Evolutionary conservation across 2,329 filamentous ascomycete genomes (phyloP).

Genomic region (Dactylellina cionopaga): DNA sequence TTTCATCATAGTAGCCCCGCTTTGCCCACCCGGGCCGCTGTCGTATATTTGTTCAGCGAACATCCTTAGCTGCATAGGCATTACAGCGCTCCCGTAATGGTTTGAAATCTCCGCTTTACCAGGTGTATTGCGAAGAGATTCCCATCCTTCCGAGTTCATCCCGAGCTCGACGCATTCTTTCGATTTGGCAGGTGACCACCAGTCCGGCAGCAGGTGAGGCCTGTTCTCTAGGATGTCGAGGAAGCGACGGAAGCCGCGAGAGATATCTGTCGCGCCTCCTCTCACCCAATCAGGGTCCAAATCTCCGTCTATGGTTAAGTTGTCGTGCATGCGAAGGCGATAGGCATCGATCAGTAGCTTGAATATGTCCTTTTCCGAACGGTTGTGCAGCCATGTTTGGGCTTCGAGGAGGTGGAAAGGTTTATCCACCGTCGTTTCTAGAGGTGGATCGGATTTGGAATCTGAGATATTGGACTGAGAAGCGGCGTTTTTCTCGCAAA

Average conservation of each 20-base stretch:
- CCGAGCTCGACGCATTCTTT: slow-evolving; percentile 61
- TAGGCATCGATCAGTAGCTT: slow-evolving; percentile 65
- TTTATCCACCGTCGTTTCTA: slow-evolving; percentile 57
- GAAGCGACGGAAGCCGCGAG: slow-evolving; percentile 61
- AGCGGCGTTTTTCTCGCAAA: slow-evolving; percentile 58
- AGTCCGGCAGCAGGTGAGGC: slow-evolving; percentile 61
- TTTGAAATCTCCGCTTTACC: slow-evolving; percentile 61
- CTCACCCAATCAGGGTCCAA: slow-evolving; percentile 59
- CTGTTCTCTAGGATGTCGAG: slow-evolving; percentile 57
- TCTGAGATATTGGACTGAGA: not conserved
- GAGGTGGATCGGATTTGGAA: slow-evolving; percentile 56
- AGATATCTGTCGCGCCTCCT: slow-evolving; percentile 53
- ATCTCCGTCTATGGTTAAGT: slow-evolving; percentile 56
- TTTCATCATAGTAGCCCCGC: slow-evolving; percentile 54
- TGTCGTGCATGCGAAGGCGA: slow-evolving; percentile 64
- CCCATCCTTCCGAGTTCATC: slow-evolving; percentile 57
- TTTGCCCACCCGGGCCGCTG: slow-evolving; percentile 57
- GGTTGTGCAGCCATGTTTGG: slow-evolving; percentile 63
- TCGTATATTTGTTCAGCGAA: slow-evolving; percentile 63
- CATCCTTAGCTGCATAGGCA: slow-evolving; percentile 67
- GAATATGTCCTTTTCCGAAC: slow-evolving; percentile 63
- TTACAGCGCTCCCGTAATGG: slow-evolving; percentile 62
- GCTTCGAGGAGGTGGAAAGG: slow-evolving; percentile 63
- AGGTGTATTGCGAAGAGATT: slow-evolving; percentile 56
- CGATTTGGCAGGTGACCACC: slow-evolving; percentile 63